phyloP scores from a whole-genome alignment of 139 green algal species.

The Nannochloris sp. region DNA sequence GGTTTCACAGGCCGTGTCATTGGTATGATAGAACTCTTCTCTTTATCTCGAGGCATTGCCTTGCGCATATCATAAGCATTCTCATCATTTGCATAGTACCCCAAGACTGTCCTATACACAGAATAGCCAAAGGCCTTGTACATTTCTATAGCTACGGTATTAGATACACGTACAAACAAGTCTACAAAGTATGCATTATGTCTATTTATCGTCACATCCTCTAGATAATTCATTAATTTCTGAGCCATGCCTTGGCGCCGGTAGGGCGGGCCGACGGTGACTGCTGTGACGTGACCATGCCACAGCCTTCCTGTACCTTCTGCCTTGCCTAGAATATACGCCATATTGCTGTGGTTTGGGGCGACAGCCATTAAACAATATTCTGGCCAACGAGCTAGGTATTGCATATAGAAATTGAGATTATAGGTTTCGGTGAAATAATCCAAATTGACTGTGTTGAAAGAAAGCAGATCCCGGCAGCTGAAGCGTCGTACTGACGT shows the following conservation, averaged over 20 bases:
- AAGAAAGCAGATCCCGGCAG: conserved; percentile 87
- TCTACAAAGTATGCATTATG: conserved; percentile 96
- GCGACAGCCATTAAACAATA: conserved; percentile 78
- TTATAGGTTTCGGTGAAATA: conserved; percentile 98
- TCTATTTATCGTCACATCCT: conserved; percentile 71
- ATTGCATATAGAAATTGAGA: conserved; percentile 91
- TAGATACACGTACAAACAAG: conserved; percentile 94
- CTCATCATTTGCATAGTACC: conserved; percentile 88
- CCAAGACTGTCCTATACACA: conserved; percentile 82
- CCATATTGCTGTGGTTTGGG: conserved; percentile 61
- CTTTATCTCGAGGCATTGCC: conserved; percentile 82
- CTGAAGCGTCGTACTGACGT: conserved; percentile 83
- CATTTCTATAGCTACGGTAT: conserved; percentile 87
- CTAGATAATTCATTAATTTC: conserved; percentile 87
- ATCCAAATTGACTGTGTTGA: conserved; percentile 97
- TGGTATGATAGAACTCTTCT: conserved; percentile 70
- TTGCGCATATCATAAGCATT: conserved; percentile 87
- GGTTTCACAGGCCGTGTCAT: conserved; percentile 58
- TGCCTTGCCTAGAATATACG: conserved; percentile 95
- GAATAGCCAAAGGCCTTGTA: conserved; percentile 91
- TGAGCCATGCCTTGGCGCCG: conserved; percentile 71
- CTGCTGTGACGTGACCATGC: conserved; percentile 97
- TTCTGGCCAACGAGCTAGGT: conserved; percentile 89
- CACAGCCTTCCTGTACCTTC: conserved; percentile 80
- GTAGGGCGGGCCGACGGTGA: conserved; percentile 87